phyloP scores from a whole-genome alignment of 495 filamentous ascomycete species.

The Melanomma pulvis-pyrius region DNA sequence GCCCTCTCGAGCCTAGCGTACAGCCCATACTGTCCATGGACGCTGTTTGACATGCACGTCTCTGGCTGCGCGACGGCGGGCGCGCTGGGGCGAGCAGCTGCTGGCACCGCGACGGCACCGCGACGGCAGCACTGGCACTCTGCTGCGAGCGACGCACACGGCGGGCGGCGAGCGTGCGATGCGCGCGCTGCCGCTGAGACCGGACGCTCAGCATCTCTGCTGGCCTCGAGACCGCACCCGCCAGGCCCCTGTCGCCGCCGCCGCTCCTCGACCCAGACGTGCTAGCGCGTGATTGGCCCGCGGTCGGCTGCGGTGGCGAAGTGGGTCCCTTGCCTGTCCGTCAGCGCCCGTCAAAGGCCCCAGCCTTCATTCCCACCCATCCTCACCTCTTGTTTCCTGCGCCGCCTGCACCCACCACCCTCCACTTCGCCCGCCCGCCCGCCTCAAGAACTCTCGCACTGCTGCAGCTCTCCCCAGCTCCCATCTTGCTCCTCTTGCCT shows the following conservation, averaged over 20 bases:
- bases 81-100: no score
- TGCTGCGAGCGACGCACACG: not conserved
- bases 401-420: slow-evolving; percentile 33
- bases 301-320: not conserved
- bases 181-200: not conserved
- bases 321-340: not conserved
- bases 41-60: slow-evolving; percentile 25
- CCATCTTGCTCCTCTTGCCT: not conserved
- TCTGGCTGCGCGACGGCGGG: not conserved
- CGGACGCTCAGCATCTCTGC: not conserved
- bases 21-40: no score
- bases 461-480: no score
- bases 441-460: not conserved
- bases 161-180: not conserved
- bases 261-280: slow-evolving; percentile 42
- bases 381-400: slow-evolving; percentile 41
- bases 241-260: slow-evolving; percentile 30
- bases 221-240: slow-evolving; percentile 1
- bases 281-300: not conserved
- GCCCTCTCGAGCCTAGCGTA: slow-evolving; percentile 1
- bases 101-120: no score
- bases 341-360: slow-evolving; percentile 6
- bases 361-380: slow-evolving; percentile 44
- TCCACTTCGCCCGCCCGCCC: not conserved
- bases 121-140: not conserved